Conservation (phyloP, 1,284 basidiomycete species). For the Ceratobasidium sp. region DNA sequence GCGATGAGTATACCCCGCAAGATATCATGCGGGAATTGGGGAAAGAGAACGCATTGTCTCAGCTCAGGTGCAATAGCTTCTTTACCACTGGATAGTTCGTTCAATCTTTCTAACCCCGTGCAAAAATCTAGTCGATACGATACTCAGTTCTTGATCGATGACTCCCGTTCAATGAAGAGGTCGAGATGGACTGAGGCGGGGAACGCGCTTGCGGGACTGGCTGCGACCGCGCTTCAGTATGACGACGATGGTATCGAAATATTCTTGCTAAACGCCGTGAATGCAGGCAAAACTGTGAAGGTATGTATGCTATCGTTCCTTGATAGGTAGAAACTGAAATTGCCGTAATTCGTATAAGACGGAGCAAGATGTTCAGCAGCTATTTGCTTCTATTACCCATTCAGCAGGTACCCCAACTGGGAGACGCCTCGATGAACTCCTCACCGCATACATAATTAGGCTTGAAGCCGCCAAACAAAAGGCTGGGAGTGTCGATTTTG, state of each 20-base stretch:
- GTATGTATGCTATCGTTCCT: constrained; percentile 27
- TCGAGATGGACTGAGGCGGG: constrained; percentile 66
- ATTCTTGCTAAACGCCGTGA: constrained; percentile 63
- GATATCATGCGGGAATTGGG: neutral
- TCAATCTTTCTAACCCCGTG: too few species aligned
- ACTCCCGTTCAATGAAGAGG: constrained; percentile 70
- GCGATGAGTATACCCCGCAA: neutral
- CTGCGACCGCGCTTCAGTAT: constrained; percentile 62
- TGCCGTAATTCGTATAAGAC: neutral
- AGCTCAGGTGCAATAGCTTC: constrained; percentile 16
- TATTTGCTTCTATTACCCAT: constrained; percentile 65
- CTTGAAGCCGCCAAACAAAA: too few species aligned
- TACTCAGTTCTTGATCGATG: constrained; percentile 52
- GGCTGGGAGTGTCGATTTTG: too few species aligned
- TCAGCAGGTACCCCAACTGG: constrained; percentile 54
- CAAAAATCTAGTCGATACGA: constrained; percentile 33
- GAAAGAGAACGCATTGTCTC: neutral
- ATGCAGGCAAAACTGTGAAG: constrained; percentile 41
- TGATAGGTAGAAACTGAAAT: too few species aligned
- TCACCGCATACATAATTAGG: constrained; percentile 19
- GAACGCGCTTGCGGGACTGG: constrained; percentile 62
- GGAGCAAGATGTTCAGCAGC: constrained; percentile 54
- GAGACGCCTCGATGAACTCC: constrained; percentile 25
- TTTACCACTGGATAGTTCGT: too few species aligned
- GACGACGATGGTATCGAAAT: constrained; percentile 68